Evolutionary conservation across 768 basidiomycete species (phyloP).

Genomic region (Kondoa malvinella): DNA sequence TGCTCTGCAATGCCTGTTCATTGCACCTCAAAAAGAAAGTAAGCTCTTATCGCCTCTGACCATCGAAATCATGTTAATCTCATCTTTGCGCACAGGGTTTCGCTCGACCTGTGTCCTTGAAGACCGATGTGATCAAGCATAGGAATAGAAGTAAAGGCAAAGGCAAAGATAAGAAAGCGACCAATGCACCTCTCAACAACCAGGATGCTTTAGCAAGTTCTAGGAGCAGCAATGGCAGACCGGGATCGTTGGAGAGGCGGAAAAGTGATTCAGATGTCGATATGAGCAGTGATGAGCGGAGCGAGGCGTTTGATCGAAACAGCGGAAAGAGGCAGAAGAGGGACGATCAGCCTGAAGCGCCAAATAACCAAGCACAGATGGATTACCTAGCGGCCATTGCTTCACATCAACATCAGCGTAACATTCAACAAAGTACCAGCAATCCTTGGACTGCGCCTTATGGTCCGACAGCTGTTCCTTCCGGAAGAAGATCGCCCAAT

Average conservation of each 20-base stretch:
- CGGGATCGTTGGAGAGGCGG: no score
- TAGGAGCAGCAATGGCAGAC: not conserved
- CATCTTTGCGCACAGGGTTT: not conserved
- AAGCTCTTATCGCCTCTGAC: not conserved
- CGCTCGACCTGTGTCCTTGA: slow-evolving; percentile 27
- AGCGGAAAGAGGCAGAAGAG: not conserved
- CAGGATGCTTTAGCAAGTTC: not conserved
- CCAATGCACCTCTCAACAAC: not conserved
- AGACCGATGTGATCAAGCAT: slow-evolving; percentile 29
- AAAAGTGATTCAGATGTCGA: not conserved
- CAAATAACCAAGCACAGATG: not conserved
- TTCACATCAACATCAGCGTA: not conserved
- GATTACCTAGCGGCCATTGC: not conserved
- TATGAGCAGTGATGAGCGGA: not conserved
- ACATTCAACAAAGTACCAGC: not conserved
- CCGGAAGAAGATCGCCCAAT: not conserved
- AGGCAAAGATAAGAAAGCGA: slow-evolving; percentile 6
- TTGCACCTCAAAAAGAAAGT: slow-evolving; percentile 29
- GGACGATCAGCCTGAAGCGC: not conserved
- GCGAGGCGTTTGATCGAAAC: not conserved
- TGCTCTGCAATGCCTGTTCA: slow-evolving; percentile 29
- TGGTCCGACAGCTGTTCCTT: not conserved
- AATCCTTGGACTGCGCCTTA: not conserved
- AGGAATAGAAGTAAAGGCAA: slow-evolving; percentile 27
- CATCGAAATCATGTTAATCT: not conserved